A percentile compares a stretch with the other conserved stretches of the same genome.
These are phyloP conservation scores for Septoria linicola DNA, from an alignment of 2,329 filamentous ascomycete genomes.

Conservation along the genomic window DNA sequence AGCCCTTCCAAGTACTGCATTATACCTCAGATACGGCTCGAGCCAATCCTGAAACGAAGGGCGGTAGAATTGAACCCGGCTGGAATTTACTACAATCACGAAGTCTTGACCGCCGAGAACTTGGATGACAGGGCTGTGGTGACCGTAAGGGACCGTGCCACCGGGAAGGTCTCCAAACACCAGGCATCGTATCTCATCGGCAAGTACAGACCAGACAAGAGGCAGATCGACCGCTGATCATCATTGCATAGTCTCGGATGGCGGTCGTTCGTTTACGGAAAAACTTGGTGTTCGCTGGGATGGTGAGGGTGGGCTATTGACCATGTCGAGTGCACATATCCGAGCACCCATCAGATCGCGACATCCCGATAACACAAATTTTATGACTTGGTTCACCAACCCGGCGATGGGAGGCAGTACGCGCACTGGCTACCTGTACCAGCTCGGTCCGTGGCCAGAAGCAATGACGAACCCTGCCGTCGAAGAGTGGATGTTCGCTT, in stretches of 20 bases:
- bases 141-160: neutral
- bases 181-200: neutral
- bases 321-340: neutral
- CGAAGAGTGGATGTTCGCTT: neutral
- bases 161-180: neutral
- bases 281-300: neutral
- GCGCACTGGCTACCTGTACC: neutral
- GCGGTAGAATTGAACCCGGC: conserved; percentile 36
- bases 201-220: too few species aligned
- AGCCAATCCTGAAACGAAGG: conserved; percentile 37
- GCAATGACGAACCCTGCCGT: neutral
- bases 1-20: conserved; percentile 33
- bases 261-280: neutral
- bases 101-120: conserved; percentile 25
- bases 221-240: too few species aligned
- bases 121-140: neutral
- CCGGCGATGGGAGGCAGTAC: neutral
- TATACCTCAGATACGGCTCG: conserved; percentile 40
- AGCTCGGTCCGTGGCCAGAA: neutral
- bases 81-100: conserved; percentile 32
- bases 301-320: neutral
- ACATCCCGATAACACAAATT: neutral
- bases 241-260: too few species aligned
- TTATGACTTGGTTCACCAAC: conserved; percentile 1
- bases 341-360: neutral